Base-by-base conservation (phyloP, 1,139 yeast genomes). In the Hyphopichia fennica region DNA sequence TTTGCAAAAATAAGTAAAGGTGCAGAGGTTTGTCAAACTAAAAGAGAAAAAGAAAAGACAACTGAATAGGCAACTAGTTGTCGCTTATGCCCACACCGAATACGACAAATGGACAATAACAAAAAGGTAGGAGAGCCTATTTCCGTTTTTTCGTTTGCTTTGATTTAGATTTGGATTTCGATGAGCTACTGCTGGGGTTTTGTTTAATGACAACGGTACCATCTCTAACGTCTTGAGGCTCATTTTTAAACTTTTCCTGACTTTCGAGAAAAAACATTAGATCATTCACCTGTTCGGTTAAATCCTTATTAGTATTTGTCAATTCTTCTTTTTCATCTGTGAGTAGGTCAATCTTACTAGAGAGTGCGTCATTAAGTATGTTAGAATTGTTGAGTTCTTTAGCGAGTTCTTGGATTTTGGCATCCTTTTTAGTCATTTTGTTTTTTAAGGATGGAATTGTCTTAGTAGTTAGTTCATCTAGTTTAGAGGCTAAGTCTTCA, bases 261-360 rank as follows among this genome's bases (percentile, higher is more conserved):
- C 87, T 77, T 47, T 87, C 95, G 40, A 89, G 67, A 57, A 74
- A 87, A 50, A 87, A 85, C 96, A 89, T 87, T 44, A 90, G 62
- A 58, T 90, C 96, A 32, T 75, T 77, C 3, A 86, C 81, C 58
- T 88, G 95, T 31, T 86, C 95, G 39, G 74, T 61, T 37, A 88
- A 63, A 2, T 80, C 87, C 19, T 60, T 61, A 27, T 79, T 82
- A 19, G 53, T 53, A 7, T 32, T 35, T 20, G 49, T 48, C n/a
- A 74, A 48, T 4, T 63, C 57, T 11, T 60, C 57, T 34, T 72
- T 72, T 34, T 72, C 67, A 9, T 59, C 54, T 10, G 69, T 62
- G 9, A 83, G 49, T 41, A 55, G 67, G 34, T 81, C 86, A 6
- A 87, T 59, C 51, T 85, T 86, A 18, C 68, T 64, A 2, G 82